A percentile compares a stretch with the other conserved stretches of the same genome.
Evolutionary conservation across 352 stramenopile genomes (phyloP).

Genomic region (Pythium scleroteichum): DNA sequence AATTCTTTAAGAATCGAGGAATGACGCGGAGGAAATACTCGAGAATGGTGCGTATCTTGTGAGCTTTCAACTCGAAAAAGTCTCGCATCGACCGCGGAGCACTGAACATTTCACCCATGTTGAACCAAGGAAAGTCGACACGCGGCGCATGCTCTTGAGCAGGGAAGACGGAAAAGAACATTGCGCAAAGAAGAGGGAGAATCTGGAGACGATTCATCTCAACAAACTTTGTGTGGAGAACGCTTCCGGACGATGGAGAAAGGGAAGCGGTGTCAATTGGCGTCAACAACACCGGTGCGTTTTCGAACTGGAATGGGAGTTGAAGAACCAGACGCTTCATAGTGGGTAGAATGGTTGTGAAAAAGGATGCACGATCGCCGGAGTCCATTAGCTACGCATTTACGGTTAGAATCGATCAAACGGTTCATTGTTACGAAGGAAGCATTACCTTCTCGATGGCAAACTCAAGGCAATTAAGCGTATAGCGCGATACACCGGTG

Average conservation of each 20-base stretch:
- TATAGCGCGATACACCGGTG: constrained; percentile 1
- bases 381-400: constrained; percentile 39
- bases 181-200: constrained; percentile 48
- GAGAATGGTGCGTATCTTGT: constrained; percentile 73
- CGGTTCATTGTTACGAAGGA: no score
- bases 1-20: constrained; percentile 23
- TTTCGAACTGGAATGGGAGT: constrained; percentile 51
- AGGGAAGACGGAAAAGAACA: constrained; percentile 69
- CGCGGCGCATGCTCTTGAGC: constrained; percentile 32
- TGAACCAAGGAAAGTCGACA: constrained; percentile 59
- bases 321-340: constrained; percentile 50
- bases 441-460: constrained; percentile 19
- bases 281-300: neutral
- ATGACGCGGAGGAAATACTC: constrained; percentile 69
- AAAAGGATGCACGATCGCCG: constrained; percentile 39
- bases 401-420: neutral
- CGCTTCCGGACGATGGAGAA: neutral
- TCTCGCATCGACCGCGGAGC: constrained; percentile 26
- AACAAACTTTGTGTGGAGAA: neutral
- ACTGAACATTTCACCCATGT: constrained; percentile 42
- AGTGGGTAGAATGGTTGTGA: constrained; percentile 44
- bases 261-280: no score
- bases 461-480: constrained; percentile 20
- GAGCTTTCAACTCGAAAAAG: constrained; percentile 40
- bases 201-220: constrained; percentile 31